Base-by-base conservation (phyloP, 1,284 basidiomycete species). In the Leccinum idahoense region DNA sequence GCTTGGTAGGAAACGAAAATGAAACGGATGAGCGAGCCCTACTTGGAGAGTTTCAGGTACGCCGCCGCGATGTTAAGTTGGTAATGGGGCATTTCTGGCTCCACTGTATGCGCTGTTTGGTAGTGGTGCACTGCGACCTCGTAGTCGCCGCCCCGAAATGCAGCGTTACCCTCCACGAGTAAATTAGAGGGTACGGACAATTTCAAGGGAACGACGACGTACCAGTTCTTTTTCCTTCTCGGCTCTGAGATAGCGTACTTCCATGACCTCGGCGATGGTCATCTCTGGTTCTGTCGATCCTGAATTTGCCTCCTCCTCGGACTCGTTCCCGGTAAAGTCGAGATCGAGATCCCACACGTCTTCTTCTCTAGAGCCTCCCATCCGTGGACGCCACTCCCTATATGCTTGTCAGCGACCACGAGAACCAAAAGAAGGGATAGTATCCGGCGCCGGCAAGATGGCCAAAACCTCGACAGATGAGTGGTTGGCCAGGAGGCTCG, bases 261-360 rank as follows among this genome's bases (percentile, higher is more conserved):
- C 86, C 83, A 89, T 86, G 64, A 87, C 77, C 73, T 89, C 85
- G 3, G 81, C 81, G 51, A 88, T 85, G 0, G 85, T 86, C 83
- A 87, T 85, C 54, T 85, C 84, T 1, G 76, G 71, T 49, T 80
- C 77, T 2, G 72, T 65, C 14, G 66, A 65, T 23, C 72, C 72
- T 12, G 75, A 73, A 56, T 80, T 79, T 15, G 77, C 78, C 53
- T 74, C 74, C 64, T 82, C 84, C 39, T 84, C 83, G 0, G 81
- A 76, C 57, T 84, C 84, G 53, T 80, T 70, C 29, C 76, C 76
- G 2, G 80, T 82, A 69, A 86, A 87, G 70, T 88, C 86, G 8
- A 89, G 74, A 60, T 85, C 84, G 35, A 85, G 74, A 63, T 87
- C 85, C 88, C 87, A 89, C n/a, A 88, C 79, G 66, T 89, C 88